Evolutionary conservation across 2,329 filamentous ascomycete genomes (phyloP).

Genomic region (Scedosporium minutisporum): DNA sequence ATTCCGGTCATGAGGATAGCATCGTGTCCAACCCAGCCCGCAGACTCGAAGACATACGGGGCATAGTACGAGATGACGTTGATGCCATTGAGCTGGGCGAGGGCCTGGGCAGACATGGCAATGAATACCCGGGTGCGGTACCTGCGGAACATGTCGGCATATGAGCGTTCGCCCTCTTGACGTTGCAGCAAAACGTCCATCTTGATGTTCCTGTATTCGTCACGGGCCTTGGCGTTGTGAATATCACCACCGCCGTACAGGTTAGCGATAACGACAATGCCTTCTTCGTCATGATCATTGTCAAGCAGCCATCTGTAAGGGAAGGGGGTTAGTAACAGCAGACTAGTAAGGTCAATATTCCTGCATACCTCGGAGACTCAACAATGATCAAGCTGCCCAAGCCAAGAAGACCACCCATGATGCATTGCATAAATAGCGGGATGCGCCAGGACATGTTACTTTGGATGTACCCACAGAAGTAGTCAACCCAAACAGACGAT

Average conservation of each 20-base stretch:
- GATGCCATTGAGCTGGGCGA: constrained; percentile 96
- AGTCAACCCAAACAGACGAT: constrained; percentile 97
- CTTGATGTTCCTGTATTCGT: constrained; percentile 98
- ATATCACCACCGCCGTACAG: constrained; percentile 94
- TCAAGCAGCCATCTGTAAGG: constrained; percentile 78
- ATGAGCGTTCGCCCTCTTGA: constrained; percentile 88
- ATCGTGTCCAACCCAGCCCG: constrained; percentile 84
- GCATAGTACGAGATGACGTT: constrained; percentile 99
- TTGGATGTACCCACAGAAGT: constrained; percentile 86
- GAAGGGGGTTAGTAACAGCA: constrained; percentile 16
- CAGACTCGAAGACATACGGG: constrained; percentile 89
- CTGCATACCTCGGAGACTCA: constrained; percentile 78
- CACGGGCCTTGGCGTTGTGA: constrained; percentile 81
- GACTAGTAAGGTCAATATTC: constrained; percentile 7
- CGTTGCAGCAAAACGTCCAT: constrained; percentile 91
- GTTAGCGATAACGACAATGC: constrained; percentile 96
- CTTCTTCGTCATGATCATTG: constrained; percentile 96
- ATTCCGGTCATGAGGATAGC: constrained; percentile 96
- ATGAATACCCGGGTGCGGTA: constrained; percentile 92
- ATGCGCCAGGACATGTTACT: constrained; percentile 82
- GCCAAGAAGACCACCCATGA: constrained; percentile 83
- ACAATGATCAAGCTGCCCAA: constrained; percentile 86
- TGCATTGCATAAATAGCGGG: constrained; percentile 82
- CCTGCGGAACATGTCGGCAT: constrained; percentile 86
- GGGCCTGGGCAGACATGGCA: constrained; percentile 93